Percentiles rank a stretch among this genome's conserved stretches.
phyloP scores from a whole-genome alignment of 2,329 filamentous ascomycete genomes.

The Colletotrichum siamense region DNA sequence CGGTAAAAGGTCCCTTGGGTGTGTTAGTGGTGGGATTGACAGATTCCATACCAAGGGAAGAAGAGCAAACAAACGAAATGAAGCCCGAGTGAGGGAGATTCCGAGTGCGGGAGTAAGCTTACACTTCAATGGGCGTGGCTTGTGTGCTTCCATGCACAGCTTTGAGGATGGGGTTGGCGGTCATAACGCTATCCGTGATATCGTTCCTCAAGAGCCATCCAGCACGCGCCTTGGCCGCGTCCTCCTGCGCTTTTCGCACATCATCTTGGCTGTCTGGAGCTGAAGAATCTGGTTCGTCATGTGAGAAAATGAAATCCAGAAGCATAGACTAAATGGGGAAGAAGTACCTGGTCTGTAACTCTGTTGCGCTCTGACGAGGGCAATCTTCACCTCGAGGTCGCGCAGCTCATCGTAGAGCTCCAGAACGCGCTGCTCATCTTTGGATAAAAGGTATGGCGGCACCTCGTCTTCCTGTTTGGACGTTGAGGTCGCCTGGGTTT shows the following conservation, averaged over 20 bases:
- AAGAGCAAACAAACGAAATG: neutral
- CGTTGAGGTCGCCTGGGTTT: neutral
- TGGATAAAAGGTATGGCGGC: constrained; percentile 60
- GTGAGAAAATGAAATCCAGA: neutral
- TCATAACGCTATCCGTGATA: constrained; percentile 71
- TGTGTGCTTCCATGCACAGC: constrained; percentile 74
- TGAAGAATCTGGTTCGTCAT: neutral
- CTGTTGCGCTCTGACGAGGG: constrained; percentile 63
- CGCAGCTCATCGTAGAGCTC: constrained; percentile 75
- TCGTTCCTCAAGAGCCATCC: constrained; percentile 73
- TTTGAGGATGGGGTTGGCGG: constrained; percentile 77
- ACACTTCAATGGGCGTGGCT: constrained; percentile 73
- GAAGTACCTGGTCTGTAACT: constrained; percentile 38
- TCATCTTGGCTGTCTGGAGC: neutral
- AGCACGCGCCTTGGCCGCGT: constrained; percentile 73
- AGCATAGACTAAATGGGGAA: neutral
- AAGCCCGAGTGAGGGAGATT: neutral
- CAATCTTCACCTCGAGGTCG: constrained; percentile 74
- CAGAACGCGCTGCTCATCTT: constrained; percentile 70
- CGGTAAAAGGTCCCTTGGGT: constrained; percentile 67
- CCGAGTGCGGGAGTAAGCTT: constrained; percentile 24
- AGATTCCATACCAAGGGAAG: neutral
- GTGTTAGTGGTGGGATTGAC: neutral
- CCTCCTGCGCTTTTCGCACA: constrained; percentile 64
- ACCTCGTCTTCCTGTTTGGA: constrained; percentile 36